These are phyloP conservation scores for Camellia oleifera DNA, from an alignment of 179 eudicot species.

Conservation along the genomic window DNA sequence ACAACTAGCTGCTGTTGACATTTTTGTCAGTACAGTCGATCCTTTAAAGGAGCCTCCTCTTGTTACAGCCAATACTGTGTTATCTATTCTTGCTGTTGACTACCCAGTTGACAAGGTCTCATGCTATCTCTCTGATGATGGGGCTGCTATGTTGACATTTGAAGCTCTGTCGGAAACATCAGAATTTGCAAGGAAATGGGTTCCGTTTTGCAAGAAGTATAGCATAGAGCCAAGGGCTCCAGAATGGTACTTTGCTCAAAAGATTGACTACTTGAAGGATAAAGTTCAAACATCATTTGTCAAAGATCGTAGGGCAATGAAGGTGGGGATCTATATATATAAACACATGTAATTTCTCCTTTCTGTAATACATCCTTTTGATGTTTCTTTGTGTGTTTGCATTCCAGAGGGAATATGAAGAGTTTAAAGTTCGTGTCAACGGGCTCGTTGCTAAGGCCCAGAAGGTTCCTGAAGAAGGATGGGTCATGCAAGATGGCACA, in stretches of 20 bases:
- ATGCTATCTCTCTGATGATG: slow-evolving; percentile 88
- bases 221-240: slow-evolving; percentile 86
- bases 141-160: slow-evolving; percentile 86
- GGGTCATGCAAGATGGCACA: slow-evolving; percentile 92
- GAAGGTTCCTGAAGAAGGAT: slow-evolving; percentile 84
- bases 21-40: slow-evolving; percentile 86
- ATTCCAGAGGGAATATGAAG: slow-evolving; percentile 78
- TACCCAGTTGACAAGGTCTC: slow-evolving; percentile 91
- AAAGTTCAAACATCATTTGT: slow-evolving; percentile 74
- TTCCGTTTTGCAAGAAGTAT: slow-evolving; percentile 78
- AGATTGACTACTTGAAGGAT: slow-evolving; percentile 73
- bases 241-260: slow-evolving; percentile 77
- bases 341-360: not conserved
- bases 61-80: slow-evolving; percentile 79
- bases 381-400: not conserved
- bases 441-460: slow-evolving; percentile 70
- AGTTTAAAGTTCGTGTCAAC: slow-evolving; percentile 72
- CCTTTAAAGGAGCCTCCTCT: slow-evolving; percentile 89
- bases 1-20: slow-evolving; percentile 81
- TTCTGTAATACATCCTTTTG: slow-evolving; percentile 3
- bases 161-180: slow-evolving; percentile 83
- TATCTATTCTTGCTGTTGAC: slow-evolving; percentile 82
- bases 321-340: slow-evolving; percentile 35
- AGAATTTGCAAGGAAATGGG: slow-evolving; percentile 81
- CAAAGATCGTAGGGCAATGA: slow-evolving; percentile 86